phyloP scores from a whole-genome alignment of 2,329 filamentous ascomycete species.

The Ophiosphaerella herpotricha region DNA sequence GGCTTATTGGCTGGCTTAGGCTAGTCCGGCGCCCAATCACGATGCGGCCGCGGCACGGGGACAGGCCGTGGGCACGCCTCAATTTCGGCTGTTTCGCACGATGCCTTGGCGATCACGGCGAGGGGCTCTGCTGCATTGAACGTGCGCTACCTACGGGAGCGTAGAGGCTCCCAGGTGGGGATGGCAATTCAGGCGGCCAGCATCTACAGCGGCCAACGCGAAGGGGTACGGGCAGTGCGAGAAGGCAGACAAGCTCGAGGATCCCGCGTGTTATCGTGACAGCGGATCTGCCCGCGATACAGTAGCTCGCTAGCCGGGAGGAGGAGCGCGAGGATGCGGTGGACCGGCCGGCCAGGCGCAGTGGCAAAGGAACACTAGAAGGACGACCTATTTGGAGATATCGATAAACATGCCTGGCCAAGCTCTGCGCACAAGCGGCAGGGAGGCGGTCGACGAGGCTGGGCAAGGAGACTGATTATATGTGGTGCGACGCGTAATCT shows the following conservation, averaged over 20 bases:
- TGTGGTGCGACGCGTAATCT: constrained; percentile 40
- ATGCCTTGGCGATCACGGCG: constrained; percentile 6
- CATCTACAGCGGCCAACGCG: background rate
- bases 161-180: too few species aligned
- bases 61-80: constrained; percentile 3
- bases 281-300: constrained; percentile 8
- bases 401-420: background rate
- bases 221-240: background rate
- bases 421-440: background rate
- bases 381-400: constrained; percentile 1
- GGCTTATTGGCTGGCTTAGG: constrained; percentile 3
- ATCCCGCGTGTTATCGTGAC: background rate
- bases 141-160: too few species aligned
- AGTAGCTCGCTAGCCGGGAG: background rate
- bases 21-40: constrained; percentile 8
- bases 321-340: background rate
- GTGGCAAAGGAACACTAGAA: background rate
- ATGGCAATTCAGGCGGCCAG: background rate
- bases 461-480: constrained; percentile 21
- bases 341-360: background rate
- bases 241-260: background rate
- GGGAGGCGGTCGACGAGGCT: constrained; percentile 1
- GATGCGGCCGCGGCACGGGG: constrained; percentile 12
- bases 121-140: background rate
- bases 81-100: constrained; percentile 16